Evolutionary conservation across 163 green algal genomes (phyloP).

Genomic region (Chlamydomonas reinhardtii): DNA sequence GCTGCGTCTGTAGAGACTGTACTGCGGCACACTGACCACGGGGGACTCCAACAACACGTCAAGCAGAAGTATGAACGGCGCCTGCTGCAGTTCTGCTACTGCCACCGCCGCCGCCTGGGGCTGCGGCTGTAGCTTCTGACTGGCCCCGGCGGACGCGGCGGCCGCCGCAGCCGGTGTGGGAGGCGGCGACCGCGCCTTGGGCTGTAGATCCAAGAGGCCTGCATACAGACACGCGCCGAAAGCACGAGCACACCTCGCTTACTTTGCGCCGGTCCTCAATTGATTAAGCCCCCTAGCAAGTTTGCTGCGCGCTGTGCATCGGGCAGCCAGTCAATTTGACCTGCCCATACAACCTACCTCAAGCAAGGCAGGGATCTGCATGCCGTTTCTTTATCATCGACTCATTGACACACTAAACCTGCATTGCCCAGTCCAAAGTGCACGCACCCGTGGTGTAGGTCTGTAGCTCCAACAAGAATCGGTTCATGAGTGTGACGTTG

Average conservation of each 20-base stretch:
- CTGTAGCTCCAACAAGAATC: constrained; percentile 78
- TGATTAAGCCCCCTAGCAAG: too few relatives aligned
- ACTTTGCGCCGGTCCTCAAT: too few relatives aligned
- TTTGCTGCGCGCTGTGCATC: too few relatives aligned
- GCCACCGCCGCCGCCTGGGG: too few relatives aligned
- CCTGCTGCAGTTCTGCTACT: background rate
- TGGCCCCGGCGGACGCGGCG: background rate
- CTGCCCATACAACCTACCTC: too few relatives aligned
- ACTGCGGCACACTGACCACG: constrained; percentile 78
- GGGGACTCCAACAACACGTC: constrained; percentile 82
- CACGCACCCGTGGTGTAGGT: constrained; percentile 61
- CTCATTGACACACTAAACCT: too few relatives aligned
- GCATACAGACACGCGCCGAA: background rate
- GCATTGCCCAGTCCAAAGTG: too few relatives aligned
- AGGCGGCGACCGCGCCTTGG: constrained; percentile 32
- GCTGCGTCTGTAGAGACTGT: constrained; percentile 18
- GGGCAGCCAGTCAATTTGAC: background rate
- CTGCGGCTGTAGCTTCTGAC: too few relatives aligned
- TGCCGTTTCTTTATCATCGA: too few relatives aligned
- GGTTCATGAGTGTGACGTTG: constrained; percentile 84
- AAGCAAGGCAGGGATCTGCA: too few relatives aligned
- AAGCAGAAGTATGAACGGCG: constrained; percentile 72
- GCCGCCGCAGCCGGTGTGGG: background rate
- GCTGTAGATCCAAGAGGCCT: constrained; percentile 66
- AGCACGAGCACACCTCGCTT: too few relatives aligned